Evolutionary conservation across 1,284 basidiomycete genomes (phyloP).

Genomic region (Heterobasidion parviporum): DNA sequence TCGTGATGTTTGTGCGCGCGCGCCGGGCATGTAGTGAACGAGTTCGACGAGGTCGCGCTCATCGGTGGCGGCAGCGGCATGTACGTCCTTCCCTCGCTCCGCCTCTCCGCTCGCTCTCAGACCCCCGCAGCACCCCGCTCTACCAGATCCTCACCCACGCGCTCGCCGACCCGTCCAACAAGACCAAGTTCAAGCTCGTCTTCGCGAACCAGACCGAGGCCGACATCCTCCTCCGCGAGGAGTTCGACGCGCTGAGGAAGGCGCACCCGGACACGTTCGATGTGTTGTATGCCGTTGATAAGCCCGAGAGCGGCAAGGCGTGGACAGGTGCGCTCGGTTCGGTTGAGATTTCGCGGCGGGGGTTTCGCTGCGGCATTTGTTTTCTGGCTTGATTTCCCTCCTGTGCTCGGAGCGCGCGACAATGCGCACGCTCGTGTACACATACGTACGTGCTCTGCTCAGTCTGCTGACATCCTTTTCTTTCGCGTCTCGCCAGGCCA

Average conservation of each 20-base stretch:
- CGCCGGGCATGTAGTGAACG: slow-evolving; percentile 46
- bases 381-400: no score
- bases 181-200: slow-evolving; percentile 90
- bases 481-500: slow-evolving; percentile 30
- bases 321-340: slow-evolving; percentile 31
- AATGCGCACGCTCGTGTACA: no score
- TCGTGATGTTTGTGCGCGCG: no score
- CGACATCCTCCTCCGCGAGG: slow-evolving; percentile 84
- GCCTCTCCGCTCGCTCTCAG: background rate
- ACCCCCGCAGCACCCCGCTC: slow-evolving; percentile 52
- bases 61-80: slow-evolving; percentile 89
- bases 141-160: slow-evolving; percentile 75
- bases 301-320: slow-evolving; percentile 38
- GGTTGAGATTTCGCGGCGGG: no score
- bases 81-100: slow-evolving; percentile 30
- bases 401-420: no score
- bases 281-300: slow-evolving; percentile 84
- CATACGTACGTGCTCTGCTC: background rate
- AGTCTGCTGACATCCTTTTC: background rate
- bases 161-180: slow-evolving; percentile 69
- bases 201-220: slow-evolving; percentile 88
- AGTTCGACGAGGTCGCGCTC: slow-evolving; percentile 80
- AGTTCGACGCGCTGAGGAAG: slow-evolving; percentile 71
- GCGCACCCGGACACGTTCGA: slow-evolving; percentile 69
- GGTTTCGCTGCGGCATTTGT: no score